phyloP scores from a whole-genome alignment of 495 filamentous ascomycete genomes.

The Filosporella fistucella region DNA sequence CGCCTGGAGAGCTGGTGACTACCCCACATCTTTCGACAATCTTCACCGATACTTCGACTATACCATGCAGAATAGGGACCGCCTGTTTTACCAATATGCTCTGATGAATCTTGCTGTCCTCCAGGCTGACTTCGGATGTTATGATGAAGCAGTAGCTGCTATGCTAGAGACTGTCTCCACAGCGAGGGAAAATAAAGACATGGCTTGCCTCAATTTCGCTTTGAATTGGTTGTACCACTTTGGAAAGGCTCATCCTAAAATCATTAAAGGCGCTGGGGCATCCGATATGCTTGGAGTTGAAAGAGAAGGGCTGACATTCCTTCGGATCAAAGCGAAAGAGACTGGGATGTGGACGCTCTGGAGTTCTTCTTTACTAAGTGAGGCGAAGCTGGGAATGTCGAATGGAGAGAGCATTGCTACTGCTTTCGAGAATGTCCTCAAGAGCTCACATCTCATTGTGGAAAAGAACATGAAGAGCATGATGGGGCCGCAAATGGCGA shows the following conservation, averaged over 20 bases:
- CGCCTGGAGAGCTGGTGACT: conserved; percentile 87
- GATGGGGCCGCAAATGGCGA: conserved; percentile 66
- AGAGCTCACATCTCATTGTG: conserved; percentile 77
- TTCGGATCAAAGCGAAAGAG: conserved; percentile 87
- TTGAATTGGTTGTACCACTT: conserved; percentile 98
- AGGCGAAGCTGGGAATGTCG: conserved; percentile 72
- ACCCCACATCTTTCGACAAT: conserved; percentile 81
- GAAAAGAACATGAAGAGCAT: conserved; percentile 68
- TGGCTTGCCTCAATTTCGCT: conserved; percentile 88
- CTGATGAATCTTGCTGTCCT: conserved; percentile 90
- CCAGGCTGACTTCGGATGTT: conserved; percentile 92
- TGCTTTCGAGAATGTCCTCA: conserved; percentile 72
- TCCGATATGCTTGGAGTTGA: conserved; percentile 72
- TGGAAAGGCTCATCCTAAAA: conserved; percentile 72
- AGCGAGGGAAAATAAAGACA: conserved; percentile 87
- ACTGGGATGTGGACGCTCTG: conserved; percentile 82
- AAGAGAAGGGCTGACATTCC: conserved; percentile 74
- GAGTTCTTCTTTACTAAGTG: conserved; percentile 79
- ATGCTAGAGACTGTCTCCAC: conserved; percentile 92
- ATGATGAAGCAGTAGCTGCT: conserved; percentile 82
- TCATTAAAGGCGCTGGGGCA: conserved; percentile 65
- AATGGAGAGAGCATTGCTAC: conserved; percentile 76
- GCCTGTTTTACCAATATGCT: conserved; percentile 90
- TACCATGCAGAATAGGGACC: conserved; percentile 82
- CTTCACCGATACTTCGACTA: conserved; percentile 97